Conservation (phyloP, 805 yeast genomes). For the Myxozyma nipponensis region DNA sequence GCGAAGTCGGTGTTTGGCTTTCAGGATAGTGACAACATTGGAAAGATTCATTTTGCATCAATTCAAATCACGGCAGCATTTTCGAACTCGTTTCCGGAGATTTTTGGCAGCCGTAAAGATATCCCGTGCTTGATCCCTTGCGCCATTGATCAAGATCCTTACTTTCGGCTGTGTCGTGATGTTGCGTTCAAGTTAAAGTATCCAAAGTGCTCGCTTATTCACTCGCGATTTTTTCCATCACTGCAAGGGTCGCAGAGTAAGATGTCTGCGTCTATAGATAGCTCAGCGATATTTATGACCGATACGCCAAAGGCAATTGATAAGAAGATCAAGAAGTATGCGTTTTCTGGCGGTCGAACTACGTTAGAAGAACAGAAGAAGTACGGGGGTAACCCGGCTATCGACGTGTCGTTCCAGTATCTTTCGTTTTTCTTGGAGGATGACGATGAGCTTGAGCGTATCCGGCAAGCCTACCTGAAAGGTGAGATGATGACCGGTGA, state of each 20-base stretch:
- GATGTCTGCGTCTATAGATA: slow-evolving; percentile 93
- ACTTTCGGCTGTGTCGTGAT: slow-evolving; percentile 94
- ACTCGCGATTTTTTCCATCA: slow-evolving; percentile 96
- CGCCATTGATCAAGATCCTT: slow-evolving; percentile 99
- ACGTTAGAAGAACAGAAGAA: slow-evolving; percentile 86
- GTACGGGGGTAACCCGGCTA: slow-evolving; percentile 90
- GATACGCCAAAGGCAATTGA: slow-evolving; percentile 89
- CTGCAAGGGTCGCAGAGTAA: slow-evolving; percentile 88
- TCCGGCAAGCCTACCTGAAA: slow-evolving; percentile 60
- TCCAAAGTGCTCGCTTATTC: slow-evolving; percentile 86
- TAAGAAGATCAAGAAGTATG: slow-evolving; percentile 93
- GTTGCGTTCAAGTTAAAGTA: slow-evolving; percentile 91
- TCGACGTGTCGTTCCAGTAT: slow-evolving; percentile 93
- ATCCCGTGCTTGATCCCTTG: slow-evolving; percentile 97
- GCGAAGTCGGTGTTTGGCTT: slow-evolving; percentile 97
- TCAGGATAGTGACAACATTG: slow-evolving; percentile 90
- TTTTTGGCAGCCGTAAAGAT: slow-evolving; percentile 78
- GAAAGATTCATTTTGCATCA: slow-evolving; percentile 91
- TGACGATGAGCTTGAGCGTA: slow-evolving; percentile 65
- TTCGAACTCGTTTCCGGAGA: slow-evolving; percentile 93
- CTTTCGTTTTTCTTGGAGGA: slow-evolving; percentile 85
- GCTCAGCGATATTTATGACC: slow-evolving; percentile 89
- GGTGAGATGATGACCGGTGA: slow-evolving; percentile 92
- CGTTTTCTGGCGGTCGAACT: slow-evolving; percentile 90
- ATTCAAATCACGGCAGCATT: slow-evolving; percentile 95